phyloP scores from a whole-genome alignment of 345 rosid species.

The Rhizophora mangle region DNA sequence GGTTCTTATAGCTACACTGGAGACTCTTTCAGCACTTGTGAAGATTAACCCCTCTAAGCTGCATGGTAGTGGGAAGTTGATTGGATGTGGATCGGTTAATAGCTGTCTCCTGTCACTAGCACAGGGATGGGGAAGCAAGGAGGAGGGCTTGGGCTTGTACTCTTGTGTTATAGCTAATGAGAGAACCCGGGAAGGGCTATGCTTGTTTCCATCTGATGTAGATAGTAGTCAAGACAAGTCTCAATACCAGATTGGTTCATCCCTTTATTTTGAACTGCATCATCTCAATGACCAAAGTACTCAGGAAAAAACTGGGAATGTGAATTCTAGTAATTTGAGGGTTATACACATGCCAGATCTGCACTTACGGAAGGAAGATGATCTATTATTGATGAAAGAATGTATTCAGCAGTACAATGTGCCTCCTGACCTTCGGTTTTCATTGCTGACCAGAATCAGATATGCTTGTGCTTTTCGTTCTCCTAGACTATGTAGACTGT shows the following conservation, averaged over 20 bases:
- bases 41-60: conserved; percentile 85
- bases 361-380: conserved; percentile 85
- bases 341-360: conserved; percentile 74
- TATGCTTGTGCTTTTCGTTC: conserved; percentile 90
- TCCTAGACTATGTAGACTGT: conserved; percentile 77
- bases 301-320: conserved; percentile 33
- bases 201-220: conserved; percentile 71
- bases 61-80: conserved; percentile 77
- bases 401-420: conserved; percentile 75
- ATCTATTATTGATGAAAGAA: conserved; percentile 66
- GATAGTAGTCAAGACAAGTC: conserved; percentile 57
- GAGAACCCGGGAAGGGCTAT: conserved; percentile 72
- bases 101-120: conserved; percentile 81
- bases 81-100: conserved; percentile 83
- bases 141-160: conserved; percentile 90
- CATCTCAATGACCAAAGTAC: conserved; percentile 43
- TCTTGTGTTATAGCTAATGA: conserved; percentile 90
- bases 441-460: conserved; percentile 85
- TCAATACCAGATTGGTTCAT: conserved; percentile 70
- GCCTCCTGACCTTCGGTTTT: conserved; percentile 74
- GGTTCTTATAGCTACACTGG: conserved; percentile 77
- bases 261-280: conserved; percentile 86
- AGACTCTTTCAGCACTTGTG: conserved; percentile 82
- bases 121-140: conserved; percentile 99
- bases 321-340: conserved; percentile 42